Evolutionary conservation across 345 rosid species (phyloP), one percentile per base, ranked within the genome.

Genomic region (Eucalyptus brandiana): DNA sequence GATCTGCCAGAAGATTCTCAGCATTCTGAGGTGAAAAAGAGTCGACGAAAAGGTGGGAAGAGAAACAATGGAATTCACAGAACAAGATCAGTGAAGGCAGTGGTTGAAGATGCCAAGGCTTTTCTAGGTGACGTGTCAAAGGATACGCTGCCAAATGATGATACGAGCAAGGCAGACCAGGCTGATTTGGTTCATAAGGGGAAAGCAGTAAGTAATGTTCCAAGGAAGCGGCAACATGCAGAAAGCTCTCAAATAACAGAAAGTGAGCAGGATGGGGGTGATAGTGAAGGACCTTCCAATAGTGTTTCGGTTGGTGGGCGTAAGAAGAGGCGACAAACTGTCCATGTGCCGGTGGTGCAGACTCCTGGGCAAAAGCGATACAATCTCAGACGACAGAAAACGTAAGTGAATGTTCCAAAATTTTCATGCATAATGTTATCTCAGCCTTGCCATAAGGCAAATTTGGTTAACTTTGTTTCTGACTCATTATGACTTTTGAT

Each of bases 331-430:
- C 94, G 88, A 88, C 97, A 94, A 88, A 92, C 89, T 54, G 91
- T 90, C 65, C 76, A 51, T 47, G 90, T 93, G 88, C 90, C 92
- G 13, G 94, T 87, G 32, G 87, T 87, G 37, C 93, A 88, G 90
- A 91, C 95, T 60, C 95, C 95, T 26, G 96, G 92, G 17, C 94
- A 93, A 92, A 95, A 87, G 88, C 95, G 98, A 88, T 97, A 97
- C 93, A 94, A 95, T 93, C 98, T 97, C 87, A 94, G 99, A 90
- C 94, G 95, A 53, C 94, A 93, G 86, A 95, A 92, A 93, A 92
- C 60, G 99, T 97, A 95, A 95, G 97, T 91, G 83, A 37, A 19
- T 72, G 45, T 42, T 42, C 81, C 23, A 72, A 19, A 72, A 34
- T 72, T 67, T 21, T 72, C 7, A 23, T 72, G 45, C 83, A 76